phyloP scores from a whole-genome alignment of 805 yeast genomes.

The Blastobotrys mokoenaii region DNA sequence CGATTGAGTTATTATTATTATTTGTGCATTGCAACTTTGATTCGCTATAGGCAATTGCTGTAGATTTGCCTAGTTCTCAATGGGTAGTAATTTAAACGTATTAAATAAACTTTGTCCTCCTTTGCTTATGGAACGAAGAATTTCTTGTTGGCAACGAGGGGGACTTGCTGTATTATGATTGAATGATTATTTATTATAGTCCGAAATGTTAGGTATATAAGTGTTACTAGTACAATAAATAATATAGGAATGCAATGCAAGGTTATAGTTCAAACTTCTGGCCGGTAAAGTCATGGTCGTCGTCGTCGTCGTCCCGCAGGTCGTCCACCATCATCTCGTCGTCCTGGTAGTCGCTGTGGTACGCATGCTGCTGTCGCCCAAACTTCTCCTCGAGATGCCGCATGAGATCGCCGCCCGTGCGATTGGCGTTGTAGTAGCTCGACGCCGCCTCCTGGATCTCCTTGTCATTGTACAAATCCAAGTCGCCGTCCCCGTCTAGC shows the following conservation, averaged over 20 bases:
- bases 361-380: constrained; percentile 10
- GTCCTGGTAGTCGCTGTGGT: constrained; percentile 20
- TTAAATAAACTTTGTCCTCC: too few relatives aligned
- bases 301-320: constrained; percentile 42
- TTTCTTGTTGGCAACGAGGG: too few relatives aligned
- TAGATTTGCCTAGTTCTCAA: too few relatives aligned
- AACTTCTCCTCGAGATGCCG: constrained; percentile 19
- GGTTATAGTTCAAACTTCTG: constrained; percentile 64
- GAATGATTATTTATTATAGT: too few relatives aligned
- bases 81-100: too few relatives aligned
- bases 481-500: constrained; percentile 22
- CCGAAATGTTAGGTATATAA: not conserved
- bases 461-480: constrained; percentile 30
- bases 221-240: not conserved
- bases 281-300: constrained; percentile 82
- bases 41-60: too few relatives aligned
- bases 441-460: constrained; percentile 22
- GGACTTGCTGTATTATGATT: too few relatives aligned
- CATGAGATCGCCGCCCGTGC: constrained; percentile 23
- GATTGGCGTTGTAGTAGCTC: constrained; percentile 25
- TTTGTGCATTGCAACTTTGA: too few relatives aligned
- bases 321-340: constrained; percentile 18
- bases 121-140: too few relatives aligned
- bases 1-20: too few relatives aligned
- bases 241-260: not conserved